Conservation (phyloP, 2,329 filamentous ascomycete species). For the Exutisphaerella laricina region DNA sequence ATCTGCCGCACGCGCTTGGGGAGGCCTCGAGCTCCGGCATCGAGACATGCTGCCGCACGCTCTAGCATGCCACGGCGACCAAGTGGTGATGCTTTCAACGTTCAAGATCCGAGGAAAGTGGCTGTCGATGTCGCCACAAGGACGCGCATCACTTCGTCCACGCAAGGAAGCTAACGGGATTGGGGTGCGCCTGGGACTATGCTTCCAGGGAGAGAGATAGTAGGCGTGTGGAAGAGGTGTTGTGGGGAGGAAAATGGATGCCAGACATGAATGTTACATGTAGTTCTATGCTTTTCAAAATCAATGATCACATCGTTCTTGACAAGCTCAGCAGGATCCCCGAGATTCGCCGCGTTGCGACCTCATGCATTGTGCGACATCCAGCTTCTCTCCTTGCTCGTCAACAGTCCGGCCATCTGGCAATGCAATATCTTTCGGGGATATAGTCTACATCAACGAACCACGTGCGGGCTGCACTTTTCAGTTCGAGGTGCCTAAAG, state of each 20-base stretch:
- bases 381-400: too few relatives aligned
- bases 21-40: constrained; percentile 51
- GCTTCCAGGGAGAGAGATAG: not conserved
- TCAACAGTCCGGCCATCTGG: too few relatives aligned
- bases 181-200: not conserved
- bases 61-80: constrained; percentile 49
- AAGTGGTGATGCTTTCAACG: constrained; percentile 4
- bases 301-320: not conserved
- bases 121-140: not conserved
- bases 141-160: constrained; percentile 2
- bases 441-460: too few relatives aligned
- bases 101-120: not conserved
- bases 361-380: too few relatives aligned
- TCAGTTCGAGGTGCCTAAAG: too few relatives aligned
- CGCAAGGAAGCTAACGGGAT: too few relatives aligned
- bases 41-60: constrained; percentile 54
- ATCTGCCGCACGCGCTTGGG: constrained; percentile 38
- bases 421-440: too few relatives aligned
- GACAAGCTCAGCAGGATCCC: not conserved
- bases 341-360: not conserved
- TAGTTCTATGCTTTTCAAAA: not conserved
- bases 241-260: too few relatives aligned
- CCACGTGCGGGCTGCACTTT: too few relatives aligned
- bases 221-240: not conserved
- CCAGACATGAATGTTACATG: too few relatives aligned